Base-by-base conservation (phyloP, 2,329 filamentous ascomycete species). In the Alternaria incomplexa region DNA sequence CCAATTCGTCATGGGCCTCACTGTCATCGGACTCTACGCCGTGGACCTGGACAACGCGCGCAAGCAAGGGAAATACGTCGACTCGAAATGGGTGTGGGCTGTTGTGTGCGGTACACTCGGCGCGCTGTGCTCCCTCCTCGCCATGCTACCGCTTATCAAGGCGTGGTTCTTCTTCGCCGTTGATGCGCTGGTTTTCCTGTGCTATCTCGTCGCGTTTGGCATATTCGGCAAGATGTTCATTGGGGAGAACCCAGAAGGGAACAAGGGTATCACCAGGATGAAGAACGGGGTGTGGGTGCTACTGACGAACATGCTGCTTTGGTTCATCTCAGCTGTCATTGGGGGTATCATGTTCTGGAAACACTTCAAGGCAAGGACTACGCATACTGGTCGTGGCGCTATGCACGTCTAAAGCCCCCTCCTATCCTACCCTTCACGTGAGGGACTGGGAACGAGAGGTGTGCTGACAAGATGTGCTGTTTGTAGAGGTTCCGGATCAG, bases 231-330 rank as follows among this genome's bases (percentile, higher is more conserved):
- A 86, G 71, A 88, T 95, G 85, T 97, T 90, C 83, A 91, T 97
- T 75, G 80, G 87, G 57, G 89, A 89, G 72, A 79, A 93, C 62
- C 78, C 89, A 0, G 84, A 91, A 76, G 89, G 89, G 13, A 85
- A 92, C 75, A 71, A 73, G 44, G 89, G 86, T 53, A 85, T 95
- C 61, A 82, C 84, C 68, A 86, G 92, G 60, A 97, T 97, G 93
- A 93, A 93, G 82, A 89, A 90, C 75, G 92, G 93, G 6, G 92
- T 96, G 15, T 97, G 92, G 91, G 85, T 97, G 48, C 91, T 95
- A 78, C 79, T 97, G 54, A 83, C 87, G 50, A 92, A 90, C 77
- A 86, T 93, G 78, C 76, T 93, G 13, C 83, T 97, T 54, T 97
- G 93, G 93, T 81, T 93, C 53, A 79, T 90, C 50, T 89, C 88